A percentile compares a stretch with the other conserved stretches of the same genome.
These are phyloP conservation scores for Yarrowia deformans DNA, from an alignment of 805 yeast genomes.

Conservation along the genomic window DNA sequence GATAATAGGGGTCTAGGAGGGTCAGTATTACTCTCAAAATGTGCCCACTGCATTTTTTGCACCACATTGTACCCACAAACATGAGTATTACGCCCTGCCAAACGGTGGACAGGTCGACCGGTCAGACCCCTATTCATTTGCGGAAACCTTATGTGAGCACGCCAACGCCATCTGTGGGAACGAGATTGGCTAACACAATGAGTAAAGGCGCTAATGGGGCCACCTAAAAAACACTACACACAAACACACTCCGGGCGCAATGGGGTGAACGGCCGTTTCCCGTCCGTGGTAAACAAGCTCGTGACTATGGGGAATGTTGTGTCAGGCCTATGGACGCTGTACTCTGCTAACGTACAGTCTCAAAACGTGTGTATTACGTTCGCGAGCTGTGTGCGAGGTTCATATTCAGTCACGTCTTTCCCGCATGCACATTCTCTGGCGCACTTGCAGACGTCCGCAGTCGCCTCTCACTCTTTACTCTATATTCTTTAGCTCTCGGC, in stretches of 20 bases:
- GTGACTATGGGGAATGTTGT: background rate
- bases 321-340: background rate
- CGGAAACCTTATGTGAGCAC: conserved; percentile 19
- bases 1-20: background rate
- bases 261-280: background rate
- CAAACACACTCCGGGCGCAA: background rate
- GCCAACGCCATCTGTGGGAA: conserved; percentile 19
- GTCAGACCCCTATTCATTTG: conserved; percentile 16
- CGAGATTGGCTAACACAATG: conserved; percentile 31
- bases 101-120: background rate
- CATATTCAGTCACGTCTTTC: background rate
- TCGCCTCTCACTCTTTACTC: background rate
- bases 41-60: background rate
- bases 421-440: background rate
- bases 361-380: too few relatives aligned
- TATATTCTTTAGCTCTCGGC: conserved; percentile 20
- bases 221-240: background rate
- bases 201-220: conserved; percentile 3
- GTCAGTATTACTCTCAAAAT: background rate
- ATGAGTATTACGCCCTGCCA: background rate
- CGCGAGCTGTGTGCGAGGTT: too few relatives aligned
- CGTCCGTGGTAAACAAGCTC: background rate
- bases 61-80: background rate
- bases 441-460: conserved; percentile 15
- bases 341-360: too few relatives aligned